These are phyloP conservation scores for Fraxinus floribunda DNA, from an alignment of 305 asterid species.

Conservation along the genomic window DNA sequence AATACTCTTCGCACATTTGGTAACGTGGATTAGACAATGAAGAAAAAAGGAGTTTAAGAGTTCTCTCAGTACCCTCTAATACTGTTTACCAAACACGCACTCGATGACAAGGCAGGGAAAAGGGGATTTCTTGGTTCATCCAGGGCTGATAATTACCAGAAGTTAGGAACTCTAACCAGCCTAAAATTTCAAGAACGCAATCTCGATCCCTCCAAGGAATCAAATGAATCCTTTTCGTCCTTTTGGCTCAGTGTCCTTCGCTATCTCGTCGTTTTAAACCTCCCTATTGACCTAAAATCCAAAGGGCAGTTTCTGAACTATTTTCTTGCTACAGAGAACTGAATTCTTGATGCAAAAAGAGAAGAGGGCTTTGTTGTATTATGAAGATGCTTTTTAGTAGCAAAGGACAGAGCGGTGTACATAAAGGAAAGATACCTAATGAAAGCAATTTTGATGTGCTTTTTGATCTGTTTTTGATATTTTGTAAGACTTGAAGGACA, in stretches of 20 bases:
- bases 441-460: constrained; percentile 7
- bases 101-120: not conserved
- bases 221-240: not conserved
- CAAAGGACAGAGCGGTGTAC: not conserved
- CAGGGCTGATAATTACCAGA: constrained; percentile 15
- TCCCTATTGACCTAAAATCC: not conserved
- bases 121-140: not conserved
- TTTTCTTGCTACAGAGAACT: constrained; percentile 9
- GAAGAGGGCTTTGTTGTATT: not conserved
- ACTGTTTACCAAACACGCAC: not conserved
- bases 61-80: not conserved
- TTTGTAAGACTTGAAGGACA: not conserved
- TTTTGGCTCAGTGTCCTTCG: not conserved
- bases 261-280: not conserved
- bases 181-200: constrained; percentile 22
- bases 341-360: not conserved
- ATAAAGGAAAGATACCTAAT: constrained; percentile 4
- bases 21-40: not conserved
- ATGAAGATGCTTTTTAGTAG: not conserved
- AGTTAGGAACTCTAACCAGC: constrained; percentile 24
- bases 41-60: not conserved
- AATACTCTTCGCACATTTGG: not conserved
- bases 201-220: constrained; percentile 23
- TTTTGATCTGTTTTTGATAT: not conserved
- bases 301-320: not conserved